Evolutionary conservation across 768 basidiomycete genomes (phyloP), one percentile per base, ranked within the genome.

Genomic region (Trametes elegans): DNA sequence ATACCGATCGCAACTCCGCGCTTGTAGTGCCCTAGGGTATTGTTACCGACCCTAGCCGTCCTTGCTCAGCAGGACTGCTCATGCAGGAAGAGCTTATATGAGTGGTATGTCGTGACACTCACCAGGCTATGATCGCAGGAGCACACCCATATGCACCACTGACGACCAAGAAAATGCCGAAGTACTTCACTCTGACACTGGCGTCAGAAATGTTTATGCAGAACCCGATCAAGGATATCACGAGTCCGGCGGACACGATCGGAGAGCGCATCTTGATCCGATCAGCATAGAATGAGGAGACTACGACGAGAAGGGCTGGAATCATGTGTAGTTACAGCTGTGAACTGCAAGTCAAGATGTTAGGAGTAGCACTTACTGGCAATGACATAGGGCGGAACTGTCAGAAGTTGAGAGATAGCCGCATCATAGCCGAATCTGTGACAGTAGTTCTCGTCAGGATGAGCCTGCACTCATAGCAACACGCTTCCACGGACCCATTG

Each of bases 91-190:
- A 11, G 40, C n/a, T 27, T 26, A 18, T 5, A 3, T 3, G 28
- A 23, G 14, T 18, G 32, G 24, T 10, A 42, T 19, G n/a, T 18
- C 10, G 13, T 5, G 6, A 7, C 3, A 41, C 59, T 8, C 14
- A 62, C 86, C 87, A 89, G 19, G 82, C 74, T 11, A 85, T 71
- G 1, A 84, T 65, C 9, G 81, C 84, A 11, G 88, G 84, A 58
- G 84, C 76, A 0, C 75, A 71, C 1, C 80, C 74, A 57, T 84
- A 88, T 36, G 76, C 75, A n/a, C 88, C 88, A 1, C 76, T 73
- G 7, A 88, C 85, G 26, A 79, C 76, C 52, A 89, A 78, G 72
- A 84, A 89, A 0, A 81, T 86, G 1, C 85, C 87, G 57, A 87
- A 84, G 65, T 88, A 88, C 69, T 89, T 88, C 23, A 73, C 81